A percentile compares a stretch with the other conserved stretches of the same genome.
Conservation (phyloP, 1,284 basidiomycete genomes). For the Apiotrichum siamense region DNA sequence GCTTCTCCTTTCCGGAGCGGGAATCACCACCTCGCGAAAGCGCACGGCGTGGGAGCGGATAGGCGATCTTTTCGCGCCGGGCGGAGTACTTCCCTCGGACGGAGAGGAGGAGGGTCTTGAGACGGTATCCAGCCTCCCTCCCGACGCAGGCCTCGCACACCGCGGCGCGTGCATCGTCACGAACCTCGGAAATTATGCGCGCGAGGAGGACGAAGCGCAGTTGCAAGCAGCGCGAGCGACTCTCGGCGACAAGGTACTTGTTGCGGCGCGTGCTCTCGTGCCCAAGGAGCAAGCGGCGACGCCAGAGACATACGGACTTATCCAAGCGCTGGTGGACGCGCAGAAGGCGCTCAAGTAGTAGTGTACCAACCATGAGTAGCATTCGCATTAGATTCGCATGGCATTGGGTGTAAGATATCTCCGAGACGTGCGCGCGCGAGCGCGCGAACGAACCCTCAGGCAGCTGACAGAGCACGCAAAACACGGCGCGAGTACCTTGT, state of each 20-base stretch:
- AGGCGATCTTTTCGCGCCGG: conserved; percentile 54
- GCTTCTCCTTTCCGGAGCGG: conserved; percentile 49
- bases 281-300: not conserved
- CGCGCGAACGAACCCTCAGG: too few relatives aligned
- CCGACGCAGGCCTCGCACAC: conserved; percentile 58
- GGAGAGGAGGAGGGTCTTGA: conserved; percentile 35
- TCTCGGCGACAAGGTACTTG: not conserved
- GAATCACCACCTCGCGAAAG: conserved; percentile 31
- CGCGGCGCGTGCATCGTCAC: conserved; percentile 65
- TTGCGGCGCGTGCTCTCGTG: not conserved
- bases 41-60: conserved; percentile 59
- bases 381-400: too few relatives aligned
- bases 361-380: too few relatives aligned
- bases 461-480: too few relatives aligned
- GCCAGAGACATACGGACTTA: not conserved
- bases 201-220: conserved; percentile 1
- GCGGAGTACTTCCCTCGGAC: conserved; percentile 2
- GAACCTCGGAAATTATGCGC: conserved; percentile 54
- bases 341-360: not conserved
- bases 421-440: too few relatives aligned
- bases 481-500: too few relatives aligned
- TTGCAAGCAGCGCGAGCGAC: not conserved
- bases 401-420: too few relatives aligned
- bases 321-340: not conserved
- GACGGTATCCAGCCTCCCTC: conserved; percentile 25